Evolutionary conservation across 352 stramenopile species (phyloP).

Genomic region (Plasmopara muralis): DNA sequence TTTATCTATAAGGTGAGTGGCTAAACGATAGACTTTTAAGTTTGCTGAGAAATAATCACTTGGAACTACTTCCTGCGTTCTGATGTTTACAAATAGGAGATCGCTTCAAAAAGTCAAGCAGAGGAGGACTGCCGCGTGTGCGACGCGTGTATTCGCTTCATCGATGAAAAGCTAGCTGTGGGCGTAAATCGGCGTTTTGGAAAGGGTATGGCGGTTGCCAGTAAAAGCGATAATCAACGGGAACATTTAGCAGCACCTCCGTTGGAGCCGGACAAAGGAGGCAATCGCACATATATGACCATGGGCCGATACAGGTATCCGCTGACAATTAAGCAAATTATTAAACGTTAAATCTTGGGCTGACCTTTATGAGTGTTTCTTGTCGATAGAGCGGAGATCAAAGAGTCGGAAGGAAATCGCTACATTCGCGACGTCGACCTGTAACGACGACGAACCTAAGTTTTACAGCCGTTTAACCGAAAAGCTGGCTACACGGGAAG

Average conservation of each 20-base stretch:
- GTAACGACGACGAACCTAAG: conserved; percentile 12
- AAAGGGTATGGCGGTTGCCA: conserved; percentile 23
- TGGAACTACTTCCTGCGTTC: not conserved
- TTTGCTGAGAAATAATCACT: not conserved
- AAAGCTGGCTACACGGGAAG: no score
- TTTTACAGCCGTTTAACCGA: no score
- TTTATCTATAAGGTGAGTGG: conserved; percentile 76
- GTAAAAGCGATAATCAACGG: conserved; percentile 32
- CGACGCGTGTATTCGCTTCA: conserved; percentile 75
- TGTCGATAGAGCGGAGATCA: conserved; percentile 69
- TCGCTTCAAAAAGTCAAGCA: conserved; percentile 45
- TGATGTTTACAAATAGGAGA: conserved; percentile 37
- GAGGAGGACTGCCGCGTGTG: conserved; percentile 73
- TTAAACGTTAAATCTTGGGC: not conserved
- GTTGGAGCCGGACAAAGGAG: conserved; percentile 44
- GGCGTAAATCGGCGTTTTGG: conserved; percentile 70
- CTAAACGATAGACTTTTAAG: not conserved
- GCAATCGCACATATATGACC: conserved; percentile 65
- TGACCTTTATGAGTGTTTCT: conserved; percentile 1
- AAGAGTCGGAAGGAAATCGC: conserved; percentile 82
- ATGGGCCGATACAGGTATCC: conserved; percentile 76
- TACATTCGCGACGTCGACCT: conserved; percentile 85
- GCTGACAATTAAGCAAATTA: not conserved
- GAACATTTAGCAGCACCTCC: conserved; percentile 16
- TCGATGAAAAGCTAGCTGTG: conserved; percentile 79